These are phyloP conservation scores for Aspergillus kassunensis DNA, from an alignment of 495 filamentous ascomycete species.

Conservation along the genomic window DNA sequence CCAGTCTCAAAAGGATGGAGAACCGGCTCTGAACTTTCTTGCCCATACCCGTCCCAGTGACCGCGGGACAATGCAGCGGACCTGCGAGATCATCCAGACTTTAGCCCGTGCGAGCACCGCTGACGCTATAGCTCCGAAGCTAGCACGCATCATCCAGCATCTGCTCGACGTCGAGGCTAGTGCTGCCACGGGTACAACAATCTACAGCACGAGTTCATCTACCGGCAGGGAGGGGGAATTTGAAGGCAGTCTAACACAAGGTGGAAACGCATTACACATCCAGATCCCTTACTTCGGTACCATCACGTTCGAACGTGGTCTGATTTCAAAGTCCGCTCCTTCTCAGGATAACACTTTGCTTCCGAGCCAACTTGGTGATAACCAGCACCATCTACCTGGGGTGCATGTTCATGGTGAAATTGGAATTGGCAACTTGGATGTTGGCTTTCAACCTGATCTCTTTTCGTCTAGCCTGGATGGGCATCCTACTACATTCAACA, in stretches of 20 bases:
- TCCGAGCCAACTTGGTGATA: background rate
- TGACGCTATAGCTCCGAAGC: conserved; percentile 24
- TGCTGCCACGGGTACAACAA: conserved; percentile 14
- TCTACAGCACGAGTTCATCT: conserved; percentile 22
- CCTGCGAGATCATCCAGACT: conserved; percentile 32
- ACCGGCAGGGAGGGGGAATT: conserved; percentile 7
- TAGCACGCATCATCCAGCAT: conserved; percentile 35
- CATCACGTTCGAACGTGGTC: conserved; percentile 24
- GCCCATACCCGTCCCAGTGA: conserved; percentile 39
- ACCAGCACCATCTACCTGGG: too few species aligned
- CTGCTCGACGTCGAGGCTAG: conserved; percentile 24
- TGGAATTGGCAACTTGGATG: too few species aligned
- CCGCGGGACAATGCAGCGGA: conserved; percentile 40
- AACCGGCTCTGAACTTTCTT: conserved; percentile 20
- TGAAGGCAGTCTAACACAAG: conserved; percentile 11
- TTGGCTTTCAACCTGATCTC: too few species aligned
- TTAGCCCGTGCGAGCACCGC: conserved; percentile 13
- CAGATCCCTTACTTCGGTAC: conserved; percentile 41
- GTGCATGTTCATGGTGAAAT: too few species aligned
- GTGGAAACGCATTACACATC: conserved; percentile 17
- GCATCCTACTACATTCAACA: too few species aligned
- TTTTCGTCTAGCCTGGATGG: background rate
- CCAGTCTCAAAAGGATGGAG: background rate
- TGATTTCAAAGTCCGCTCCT: background rate
- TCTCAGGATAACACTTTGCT: background rate